Conservation (phyloP, 805 yeast species). For the Candida morakotiae region DNA sequence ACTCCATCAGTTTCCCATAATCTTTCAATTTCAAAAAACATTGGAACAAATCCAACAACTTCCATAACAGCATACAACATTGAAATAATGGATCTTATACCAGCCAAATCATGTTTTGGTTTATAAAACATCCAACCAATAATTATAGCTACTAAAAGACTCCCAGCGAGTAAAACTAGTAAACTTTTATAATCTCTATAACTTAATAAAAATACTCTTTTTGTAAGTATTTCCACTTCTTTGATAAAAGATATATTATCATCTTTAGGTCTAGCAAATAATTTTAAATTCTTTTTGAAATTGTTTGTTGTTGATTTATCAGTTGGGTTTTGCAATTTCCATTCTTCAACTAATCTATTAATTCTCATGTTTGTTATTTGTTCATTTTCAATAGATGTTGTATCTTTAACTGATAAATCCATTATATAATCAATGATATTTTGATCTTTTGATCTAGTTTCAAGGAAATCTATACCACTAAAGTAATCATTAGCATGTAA, state of each 20-base stretch:
- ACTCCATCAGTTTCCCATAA: slow-evolving; percentile 36
- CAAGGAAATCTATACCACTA: slow-evolving; percentile 15
- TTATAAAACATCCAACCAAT: slow-evolving; percentile 75
- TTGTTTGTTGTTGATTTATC: not conserved
- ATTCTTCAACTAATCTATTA: slow-evolving; percentile 16
- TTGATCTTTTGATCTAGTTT: slow-evolving; percentile 3
- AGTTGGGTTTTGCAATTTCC: slow-evolving; percentile 13
- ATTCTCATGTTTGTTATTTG: slow-evolving; percentile 19
- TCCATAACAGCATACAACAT: slow-evolving; percentile 34
- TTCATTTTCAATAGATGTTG: slow-evolving; percentile 23
- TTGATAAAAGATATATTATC: slow-evolving; percentile 22
- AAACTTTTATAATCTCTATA: slow-evolving; percentile 31
- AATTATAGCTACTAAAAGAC: slow-evolving; percentile 51
- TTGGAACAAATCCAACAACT: slow-evolving; percentile 36
- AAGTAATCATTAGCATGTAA: slow-evolving; percentile 50
- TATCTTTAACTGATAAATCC: slow-evolving; percentile 34
- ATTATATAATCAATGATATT: slow-evolving; percentile 30
- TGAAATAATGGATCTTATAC: slow-evolving; percentile 55
- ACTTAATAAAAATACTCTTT: slow-evolving; percentile 28
- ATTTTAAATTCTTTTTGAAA: slow-evolving; percentile 9
- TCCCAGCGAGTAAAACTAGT: slow-evolving; percentile 33
- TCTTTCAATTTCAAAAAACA: slow-evolving; percentile 36
- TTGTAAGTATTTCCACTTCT: slow-evolving; percentile 31
- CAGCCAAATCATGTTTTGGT: slow-evolving; percentile 57
- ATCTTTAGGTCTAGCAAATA: slow-evolving; percentile 11